These are phyloP conservation scores for Dinochytrium kinnereticum DNA, from an alignment of 371 early-diverging fungal species.

Conservation along the genomic window DNA sequence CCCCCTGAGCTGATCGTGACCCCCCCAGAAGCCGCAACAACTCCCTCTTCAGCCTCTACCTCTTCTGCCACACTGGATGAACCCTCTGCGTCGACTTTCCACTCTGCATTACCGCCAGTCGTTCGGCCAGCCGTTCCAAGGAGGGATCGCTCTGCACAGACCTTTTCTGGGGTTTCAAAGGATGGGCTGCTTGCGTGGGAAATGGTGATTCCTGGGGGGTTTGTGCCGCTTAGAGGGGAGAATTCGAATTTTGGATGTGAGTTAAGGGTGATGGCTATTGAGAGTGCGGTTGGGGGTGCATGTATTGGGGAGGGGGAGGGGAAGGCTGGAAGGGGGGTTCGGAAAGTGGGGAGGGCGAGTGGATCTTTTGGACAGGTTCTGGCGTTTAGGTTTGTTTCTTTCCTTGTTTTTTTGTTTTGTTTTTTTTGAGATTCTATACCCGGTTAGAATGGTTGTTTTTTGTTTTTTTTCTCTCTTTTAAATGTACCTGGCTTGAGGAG, in stretches of 20 bases:
- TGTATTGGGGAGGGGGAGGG: background rate
- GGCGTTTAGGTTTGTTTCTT: background rate
- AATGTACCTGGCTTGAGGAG: no score
- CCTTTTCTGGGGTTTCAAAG: background rate
- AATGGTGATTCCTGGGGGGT: background rate
- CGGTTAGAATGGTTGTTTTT: no score
- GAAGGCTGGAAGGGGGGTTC: background rate
- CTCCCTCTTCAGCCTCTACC: background rate
- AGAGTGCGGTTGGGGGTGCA: background rate
- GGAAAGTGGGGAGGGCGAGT: background rate
- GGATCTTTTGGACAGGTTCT: background rate
- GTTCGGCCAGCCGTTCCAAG: no score
- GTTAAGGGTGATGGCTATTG: constrained; percentile 7
- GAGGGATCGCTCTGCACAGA: no score
- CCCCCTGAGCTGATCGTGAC: background rate
- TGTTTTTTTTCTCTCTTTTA: no score
- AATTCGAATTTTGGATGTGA: background rate
- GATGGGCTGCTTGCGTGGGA: constrained; percentile 9
- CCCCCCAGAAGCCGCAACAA: background rate
- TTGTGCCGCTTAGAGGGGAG: background rate
- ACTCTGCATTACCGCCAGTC: no score
- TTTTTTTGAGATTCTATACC: background rate
- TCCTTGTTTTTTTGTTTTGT: background rate
- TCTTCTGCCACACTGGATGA: background rate
- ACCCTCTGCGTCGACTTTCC: no score